Conservation (phyloP, 192 early-diverging fungal species). For the Entomortierella beljakovae region DNA sequence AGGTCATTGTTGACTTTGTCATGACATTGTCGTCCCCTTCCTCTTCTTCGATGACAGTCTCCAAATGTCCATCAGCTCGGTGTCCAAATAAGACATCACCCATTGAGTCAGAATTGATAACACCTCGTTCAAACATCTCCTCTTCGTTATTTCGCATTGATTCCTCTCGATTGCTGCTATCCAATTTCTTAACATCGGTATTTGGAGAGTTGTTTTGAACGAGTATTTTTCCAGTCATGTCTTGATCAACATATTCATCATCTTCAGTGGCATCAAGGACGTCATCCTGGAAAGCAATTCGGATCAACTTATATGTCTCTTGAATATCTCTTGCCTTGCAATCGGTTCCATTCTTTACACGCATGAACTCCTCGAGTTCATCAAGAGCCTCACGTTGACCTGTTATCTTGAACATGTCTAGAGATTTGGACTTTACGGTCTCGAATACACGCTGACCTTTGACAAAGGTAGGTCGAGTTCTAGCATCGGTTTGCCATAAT, state of each 20-base stretch:
- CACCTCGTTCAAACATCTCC: not conserved
- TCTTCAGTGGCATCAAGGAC: not conserved
- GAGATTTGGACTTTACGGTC: slow-evolving; percentile 26
- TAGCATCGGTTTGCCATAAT: slow-evolving; percentile 40
- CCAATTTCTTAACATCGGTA: not conserved
- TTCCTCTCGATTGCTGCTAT: not conserved
- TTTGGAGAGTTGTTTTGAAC: too few species aligned
- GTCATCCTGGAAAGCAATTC: slow-evolving; percentile 25
- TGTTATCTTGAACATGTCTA: slow-evolving; percentile 40
- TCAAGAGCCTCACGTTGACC: slow-evolving; percentile 25
- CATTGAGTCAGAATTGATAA: not conserved
- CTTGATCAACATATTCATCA: not conserved
- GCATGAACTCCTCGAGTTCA: slow-evolving; percentile 40
- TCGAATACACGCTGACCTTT: slow-evolving; percentile 23
- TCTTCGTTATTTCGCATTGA: not conserved
- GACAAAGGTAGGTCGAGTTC: slow-evolving; percentile 8
- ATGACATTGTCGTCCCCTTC: slow-evolving; percentile 8
- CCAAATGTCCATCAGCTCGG: slow-evolving; percentile 1
- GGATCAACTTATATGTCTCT: slow-evolving; percentile 25
- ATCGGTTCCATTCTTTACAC: slow-evolving; percentile 29
- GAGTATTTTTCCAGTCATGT: not conserved
- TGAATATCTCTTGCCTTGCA: slow-evolving; percentile 25
- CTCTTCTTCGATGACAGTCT: slow-evolving; percentile 17
- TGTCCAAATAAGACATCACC: not conserved
- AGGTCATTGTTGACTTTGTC: slow-evolving; percentile 15